Base-by-base conservation (phyloP, 129 eudicot genomes). In the Flaveria brownii region DNA sequence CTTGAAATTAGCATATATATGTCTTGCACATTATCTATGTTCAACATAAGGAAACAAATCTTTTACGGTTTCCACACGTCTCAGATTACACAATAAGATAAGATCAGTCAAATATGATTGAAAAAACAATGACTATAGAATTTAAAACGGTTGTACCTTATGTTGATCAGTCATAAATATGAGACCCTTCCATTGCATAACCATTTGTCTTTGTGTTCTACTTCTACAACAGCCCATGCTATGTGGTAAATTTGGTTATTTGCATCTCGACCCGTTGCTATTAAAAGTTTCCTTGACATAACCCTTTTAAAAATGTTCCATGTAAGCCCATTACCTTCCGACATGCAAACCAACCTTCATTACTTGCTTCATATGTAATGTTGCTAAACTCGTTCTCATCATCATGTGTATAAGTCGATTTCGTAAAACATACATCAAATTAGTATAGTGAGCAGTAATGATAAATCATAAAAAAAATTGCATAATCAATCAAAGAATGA, bases 1-100 rank as follows among this genome's bases (percentile, higher is more conserved):
- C 10, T n/a, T 55, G 2, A 55, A 17, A 18, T 17, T 55, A 6
- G 61, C 15, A 55, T 55, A 55, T 54, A 54, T 55, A 55, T 55
- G 25, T 55, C 61, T 55, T 55, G 61, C 61, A 55, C 61, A 55
- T 55, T 55, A 12, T n/a, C 61, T 55, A 55, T 55, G 61, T 55
- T 55, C 61, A 55, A 55, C 61, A 55, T 4, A n/a, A 18, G 61
- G 61, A 55, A 55, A 23, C 2, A 55, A n/a, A 55, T 55, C 61
- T 55, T 55, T 55, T 14, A 51, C 18, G 15, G 57, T 6, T 51
- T 51, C 57, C 18, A 55, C 61, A 55, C 18, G 61, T 1, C 26
- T 26, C 25, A n/a, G 26, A 6, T n/a, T 55, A 55, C 25, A 55
- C 18, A 55, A 28, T 28, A 28, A 28, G 33, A 28, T 28, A 28